Base-by-base conservation (phyloP, 805 yeast genomes). In the Candida khao-thaluensis region DNA sequence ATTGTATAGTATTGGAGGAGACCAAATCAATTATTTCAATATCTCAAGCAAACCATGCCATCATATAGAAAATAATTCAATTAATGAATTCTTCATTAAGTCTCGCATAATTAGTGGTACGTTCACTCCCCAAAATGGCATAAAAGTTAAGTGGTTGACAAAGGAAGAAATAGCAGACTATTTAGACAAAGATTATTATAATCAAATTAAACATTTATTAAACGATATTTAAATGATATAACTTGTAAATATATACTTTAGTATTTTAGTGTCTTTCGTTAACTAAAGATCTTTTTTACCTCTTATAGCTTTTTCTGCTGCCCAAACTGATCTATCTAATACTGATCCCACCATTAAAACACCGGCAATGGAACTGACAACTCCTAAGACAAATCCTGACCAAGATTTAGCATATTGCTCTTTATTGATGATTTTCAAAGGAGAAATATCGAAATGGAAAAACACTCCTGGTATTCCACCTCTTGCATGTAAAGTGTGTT, bases 381-480 rank as follows among this genome's bases (percentile, higher is more conserved):
- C 86, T 24, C 90, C 88, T 43, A 89, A 66, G 17, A 88, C 53
- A 56, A 90, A 89, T 1, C 89, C 85, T 21, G 90, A 82, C 82
- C 93, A 85, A 2, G 93, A 74, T 57, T 81, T 83, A 40, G 77
- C 74, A 52, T 76, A 77, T 47, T 72, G 81, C 60, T 93, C 95
- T 42, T 78, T 73, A 64, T 91, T 88, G 54, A 90, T 85, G 37
- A 93, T 89, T 57, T 89, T 88, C 70, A 93, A 71, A 8, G 98
- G 96, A 41, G 95, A 82, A 60, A 93, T 89, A 54, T 93, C 98
- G 64, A 90, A 90, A 52, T 81, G 71, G 66, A 93, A 78, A 60
- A 81, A 87, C 3, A 89, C 73, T 4, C 97, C 96, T 0, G 99
- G 98, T 11, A 84, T 69, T 6, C 99, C 99, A 12, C 97, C 96